A percentile compares a stretch with the other conserved stretches of the same genome.
Conservation (phyloP, 2,329 filamentous ascomycete species). For the Sodiomyces alkalinus region DNA sequence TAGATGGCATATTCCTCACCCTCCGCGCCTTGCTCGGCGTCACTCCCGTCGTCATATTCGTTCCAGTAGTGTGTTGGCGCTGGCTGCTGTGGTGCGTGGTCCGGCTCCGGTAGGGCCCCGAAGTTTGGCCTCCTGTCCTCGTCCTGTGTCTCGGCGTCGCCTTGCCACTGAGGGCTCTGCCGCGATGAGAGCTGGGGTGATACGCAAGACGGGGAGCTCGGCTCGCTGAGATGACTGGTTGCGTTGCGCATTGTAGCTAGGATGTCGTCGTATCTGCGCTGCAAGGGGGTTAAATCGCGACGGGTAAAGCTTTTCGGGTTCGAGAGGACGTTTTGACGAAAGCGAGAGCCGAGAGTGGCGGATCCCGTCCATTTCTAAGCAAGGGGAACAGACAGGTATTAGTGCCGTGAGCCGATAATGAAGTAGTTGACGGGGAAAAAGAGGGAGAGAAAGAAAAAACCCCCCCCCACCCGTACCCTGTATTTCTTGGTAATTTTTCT, state of each 20-base stretch:
- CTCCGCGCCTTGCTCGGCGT: conserved; percentile 41
- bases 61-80: conserved; percentile 54
- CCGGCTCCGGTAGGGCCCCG: conserved; percentile 11
- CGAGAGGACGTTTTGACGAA: conserved; percentile 50
- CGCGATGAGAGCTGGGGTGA: conserved; percentile 9
- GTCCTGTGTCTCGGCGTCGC: conserved; percentile 4
- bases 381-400: conserved; percentile 2
- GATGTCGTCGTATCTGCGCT: conserved; percentile 34
- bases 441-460: neutral
- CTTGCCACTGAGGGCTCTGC: too few relatives aligned
- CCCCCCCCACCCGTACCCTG: too few relatives aligned
- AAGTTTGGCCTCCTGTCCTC: conserved; percentile 12
- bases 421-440: conserved; percentile 2
- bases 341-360: conserved; percentile 43
- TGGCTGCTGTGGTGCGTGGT: conserved; percentile 7
- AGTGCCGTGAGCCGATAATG: too few relatives aligned
- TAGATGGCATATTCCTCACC: conserved; percentile 51
- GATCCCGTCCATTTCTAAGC: conserved; percentile 69
- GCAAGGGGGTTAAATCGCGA: conserved; percentile 42
- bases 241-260: conserved; percentile 29
- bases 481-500: conserved; percentile 80
- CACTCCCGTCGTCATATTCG: conserved; percentile 73
- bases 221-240: conserved; percentile 22
- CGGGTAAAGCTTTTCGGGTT: conserved; percentile 58
- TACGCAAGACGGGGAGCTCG: conserved; percentile 21